Base-by-base conservation (phyloP, 2,329 filamentous ascomycete species). In the Phoma sp. region DNA sequence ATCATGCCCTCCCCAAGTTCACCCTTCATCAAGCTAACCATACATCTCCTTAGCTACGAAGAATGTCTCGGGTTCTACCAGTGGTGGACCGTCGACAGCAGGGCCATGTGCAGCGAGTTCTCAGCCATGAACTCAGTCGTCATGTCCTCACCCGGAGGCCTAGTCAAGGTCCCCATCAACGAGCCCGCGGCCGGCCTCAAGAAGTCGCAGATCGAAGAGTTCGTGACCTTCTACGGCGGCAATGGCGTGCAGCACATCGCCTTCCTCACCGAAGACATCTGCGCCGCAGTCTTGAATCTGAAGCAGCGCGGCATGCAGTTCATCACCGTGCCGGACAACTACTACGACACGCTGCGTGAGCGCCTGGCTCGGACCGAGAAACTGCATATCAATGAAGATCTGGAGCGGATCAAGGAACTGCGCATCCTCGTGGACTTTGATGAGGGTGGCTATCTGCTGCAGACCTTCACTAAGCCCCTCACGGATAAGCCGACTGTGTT, bases 161-260 rank as follows among this genome's bases (percentile, higher is more conserved):
- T 89, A 4, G 91, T 97, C 77, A 97, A 97, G 80, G 97, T 97
- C 92, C 93, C 93, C 68, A 96, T 98, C 83, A 97, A 97, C 80
- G 93, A 97, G 79, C 93, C 93, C 2, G 93, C 93, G 0, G 80
- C 85, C 1, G 93, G 93, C 55, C 93, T 95, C 80, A 93, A 91
- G 78, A 90, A 91, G 76, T 91, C 87, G 9, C 93, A 98, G 78
- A 97, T 98, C 65, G 93, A 97, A 75, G 93, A 97, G 52, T 81
- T 79, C 52, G 87, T 97, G 62, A 82, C 90, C 73, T 97, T 95
- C 81, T 96, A 96, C 80, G 86, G 88, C 45, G 93, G 93, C 1
- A 80, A 93, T 0, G 93, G 93, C 40, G 91, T 97, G 0, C 93
- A 97, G 79, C 93, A 97, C 78, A 95, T 97, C 62, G 93, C 93